Evolutionary conservation across 345 rosid genomes (phyloP).

Genomic region (Nephelium lappaceum): DNA sequence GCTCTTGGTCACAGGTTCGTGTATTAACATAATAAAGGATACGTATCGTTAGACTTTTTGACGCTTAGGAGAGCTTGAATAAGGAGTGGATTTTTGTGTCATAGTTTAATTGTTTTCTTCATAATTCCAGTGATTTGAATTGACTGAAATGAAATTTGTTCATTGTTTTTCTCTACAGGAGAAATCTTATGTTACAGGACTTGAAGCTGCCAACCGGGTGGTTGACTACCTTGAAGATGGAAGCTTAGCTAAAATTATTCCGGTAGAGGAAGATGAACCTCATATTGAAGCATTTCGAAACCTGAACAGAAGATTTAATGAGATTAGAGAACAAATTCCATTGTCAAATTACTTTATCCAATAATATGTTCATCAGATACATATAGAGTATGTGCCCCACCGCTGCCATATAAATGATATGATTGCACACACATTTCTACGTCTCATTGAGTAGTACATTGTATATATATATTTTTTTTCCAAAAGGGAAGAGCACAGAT

Average conservation of each 20-base stretch:
- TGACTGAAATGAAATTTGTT: not conserved
- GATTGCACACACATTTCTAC: not conserved
- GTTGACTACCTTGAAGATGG: constrained; percentile 54
- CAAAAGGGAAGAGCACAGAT: no score
- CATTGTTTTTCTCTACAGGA: constrained; percentile 32
- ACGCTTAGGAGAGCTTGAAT: not conserved
- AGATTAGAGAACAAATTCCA: constrained; percentile 45
- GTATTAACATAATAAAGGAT: not conserved
- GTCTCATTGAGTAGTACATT: no score
- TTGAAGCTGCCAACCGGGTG: constrained; percentile 54
- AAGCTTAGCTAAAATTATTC: constrained; percentile 49
- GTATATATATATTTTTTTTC: no score
- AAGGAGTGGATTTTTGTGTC: no score
- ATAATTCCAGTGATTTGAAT: not conserved
- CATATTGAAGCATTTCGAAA: constrained; percentile 48
- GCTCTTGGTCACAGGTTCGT: constrained; percentile 65
- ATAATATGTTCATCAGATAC: not conserved
- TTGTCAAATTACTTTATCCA: constrained; percentile 39
- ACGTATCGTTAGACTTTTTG: no score
- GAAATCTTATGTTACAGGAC: constrained; percentile 54
- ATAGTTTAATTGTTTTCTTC: not conserved
- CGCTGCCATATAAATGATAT: not conserved
- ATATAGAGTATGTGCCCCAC: not conserved
- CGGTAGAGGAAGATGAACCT: constrained; percentile 60
- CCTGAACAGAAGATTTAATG: constrained; percentile 50